Evolutionary conservation across 306 rosid genomes (phyloP), one percentile per base, ranked within the genome.

Genomic region (Cicer pinnatifidum): DNA sequence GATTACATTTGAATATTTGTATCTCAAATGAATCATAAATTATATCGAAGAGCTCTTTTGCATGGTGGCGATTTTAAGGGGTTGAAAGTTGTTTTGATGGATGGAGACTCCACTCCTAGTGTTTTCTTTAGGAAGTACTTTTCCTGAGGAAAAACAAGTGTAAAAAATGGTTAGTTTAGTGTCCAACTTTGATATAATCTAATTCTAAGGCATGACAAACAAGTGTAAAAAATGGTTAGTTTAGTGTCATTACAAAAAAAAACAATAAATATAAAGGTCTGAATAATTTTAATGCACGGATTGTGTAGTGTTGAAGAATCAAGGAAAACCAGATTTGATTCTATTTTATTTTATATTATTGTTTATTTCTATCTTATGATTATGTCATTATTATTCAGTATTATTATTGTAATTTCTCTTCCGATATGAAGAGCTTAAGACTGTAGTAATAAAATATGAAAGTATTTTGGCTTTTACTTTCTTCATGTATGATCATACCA

Each of bases 61-160:
- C 99, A 95, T 64, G 85, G 72, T 35, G 97, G 96, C 28, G 93
- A 88, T 66, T 87, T 94, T 64, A 87, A 88, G 59, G 77, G 76
- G 62, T 88, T 87, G 68, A 78, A 75, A 72, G 73, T 75, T 64
- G 80, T 86, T 43, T 80, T 81, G 15, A 81, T 84, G 58, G 87
- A 87, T 65, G 99, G 92, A 58, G 96, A 90, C 72, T 88, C 99
- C 86, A 85, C 79, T 84, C 99, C 99, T 13, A 95, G 90, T 76
- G 99, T 88, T 86, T 87, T 95, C 83, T 86, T 90, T 67, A 95
- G 90, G 81, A 95, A 95, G 83, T 63, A 87, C 89, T 95, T 88
- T 82, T 95, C 99, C 97, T 95, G 96, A 68, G 85, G 85, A 85
- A 12, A 62, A 12, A 65, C 1, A 40, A 40, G 40, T 43, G 54